Percentiles rank a stretch among this genome's conserved stretches.
Conservation (phyloP, 169 alveolate genomes). For the Theileria luwenshuni region DNA sequence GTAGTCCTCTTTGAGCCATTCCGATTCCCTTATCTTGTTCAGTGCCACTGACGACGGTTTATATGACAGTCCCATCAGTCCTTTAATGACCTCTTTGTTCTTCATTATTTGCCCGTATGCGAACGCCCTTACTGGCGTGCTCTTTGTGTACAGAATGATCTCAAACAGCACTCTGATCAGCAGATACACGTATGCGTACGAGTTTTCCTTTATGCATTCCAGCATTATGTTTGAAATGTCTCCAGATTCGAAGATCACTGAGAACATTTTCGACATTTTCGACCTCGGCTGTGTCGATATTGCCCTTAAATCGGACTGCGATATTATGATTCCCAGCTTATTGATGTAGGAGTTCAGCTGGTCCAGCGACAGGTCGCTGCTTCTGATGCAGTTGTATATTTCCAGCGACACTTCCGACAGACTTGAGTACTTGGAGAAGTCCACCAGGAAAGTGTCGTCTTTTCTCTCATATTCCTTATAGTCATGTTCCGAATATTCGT, state of each 20-base stretch:
- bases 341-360: constrained; percentile 44
- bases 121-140: constrained; percentile 52
- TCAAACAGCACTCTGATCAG: constrained; percentile 61
- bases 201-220: constrained; percentile 48
- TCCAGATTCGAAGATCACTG: constrained; percentile 38
- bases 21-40: no score
- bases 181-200: constrained; percentile 63
- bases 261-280: constrained; percentile 38
- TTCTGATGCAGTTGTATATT: constrained; percentile 45
- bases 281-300: constrained; percentile 59
- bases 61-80: constrained; percentile 36
- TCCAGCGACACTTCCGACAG: constrained; percentile 60
- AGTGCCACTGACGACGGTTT: neutral
- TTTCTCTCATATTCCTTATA: constrained; percentile 1
- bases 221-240: constrained; percentile 44
- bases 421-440: constrained; percentile 14
- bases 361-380: constrained; percentile 48
- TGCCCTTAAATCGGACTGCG: constrained; percentile 47
- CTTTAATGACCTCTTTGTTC: constrained; percentile 32
- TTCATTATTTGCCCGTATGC: constrained; percentile 46
- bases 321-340: constrained; percentile 48
- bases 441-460: constrained; percentile 23
- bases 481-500: constrained; percentile 12
- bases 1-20: no score
- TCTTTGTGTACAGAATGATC: constrained; percentile 50